Conservation (phyloP, 768 basidiomycete genomes). For the Coprinopsis sp. region DNA sequence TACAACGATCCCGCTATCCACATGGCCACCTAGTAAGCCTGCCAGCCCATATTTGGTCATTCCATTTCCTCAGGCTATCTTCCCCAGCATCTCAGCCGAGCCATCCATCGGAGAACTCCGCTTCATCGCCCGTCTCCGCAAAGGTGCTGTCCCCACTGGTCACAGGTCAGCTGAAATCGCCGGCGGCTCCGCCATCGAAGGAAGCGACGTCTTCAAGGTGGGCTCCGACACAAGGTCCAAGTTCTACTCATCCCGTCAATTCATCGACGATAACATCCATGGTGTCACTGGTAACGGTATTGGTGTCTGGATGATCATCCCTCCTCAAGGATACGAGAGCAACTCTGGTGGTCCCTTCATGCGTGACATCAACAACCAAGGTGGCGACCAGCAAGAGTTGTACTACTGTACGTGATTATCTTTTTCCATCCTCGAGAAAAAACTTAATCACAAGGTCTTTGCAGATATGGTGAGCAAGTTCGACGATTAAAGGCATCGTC, state of each 20-base stretch:
- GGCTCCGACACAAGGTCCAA: constrained; percentile 29
- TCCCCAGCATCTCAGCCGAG: constrained; percentile 30
- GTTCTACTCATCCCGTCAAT: constrained; percentile 31
- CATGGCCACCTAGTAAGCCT: constrained; percentile 33
- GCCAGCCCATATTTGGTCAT: background rate
- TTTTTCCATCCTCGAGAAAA: background rate
- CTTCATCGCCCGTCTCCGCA: constrained; percentile 30
- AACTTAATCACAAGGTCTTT: constrained; percentile 1
- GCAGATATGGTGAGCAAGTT: constrained; percentile 18
- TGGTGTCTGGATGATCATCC: constrained; percentile 29
- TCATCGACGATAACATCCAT: constrained; percentile 32
- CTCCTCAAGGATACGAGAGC: constrained; percentile 29
- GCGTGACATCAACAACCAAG: constrained; percentile 34
- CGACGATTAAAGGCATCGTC: too few species aligned
- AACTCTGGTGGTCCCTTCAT: constrained; percentile 30
- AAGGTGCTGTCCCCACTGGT: constrained; percentile 24
- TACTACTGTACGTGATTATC: constrained; percentile 28
- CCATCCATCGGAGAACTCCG: constrained; percentile 35
- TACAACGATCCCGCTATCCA: constrained; percentile 34
- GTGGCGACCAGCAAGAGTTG: constrained; percentile 29
- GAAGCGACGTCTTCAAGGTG: constrained; percentile 30
- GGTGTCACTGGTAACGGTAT: constrained; percentile 29
- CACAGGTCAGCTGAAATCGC: constrained; percentile 21
- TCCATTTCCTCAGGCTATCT: too few species aligned
- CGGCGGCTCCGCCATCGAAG: constrained; percentile 33